Evolutionary conservation across 176 grass and related monocot genomes (phyloP).

Genomic region (Leersia perrieri): DNA sequence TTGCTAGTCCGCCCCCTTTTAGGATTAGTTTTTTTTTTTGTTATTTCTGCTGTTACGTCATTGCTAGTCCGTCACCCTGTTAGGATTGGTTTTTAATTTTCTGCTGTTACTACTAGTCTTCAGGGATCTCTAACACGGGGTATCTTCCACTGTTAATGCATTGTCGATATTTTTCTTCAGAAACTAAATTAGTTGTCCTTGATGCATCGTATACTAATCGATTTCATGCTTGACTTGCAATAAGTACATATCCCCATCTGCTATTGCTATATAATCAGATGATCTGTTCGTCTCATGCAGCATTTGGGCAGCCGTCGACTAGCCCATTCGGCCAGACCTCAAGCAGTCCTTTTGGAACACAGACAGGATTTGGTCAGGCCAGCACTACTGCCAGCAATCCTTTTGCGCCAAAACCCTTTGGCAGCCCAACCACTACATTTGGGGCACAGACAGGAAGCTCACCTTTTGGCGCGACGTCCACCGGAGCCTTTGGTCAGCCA

Average conservation of each 20-base stretch:
- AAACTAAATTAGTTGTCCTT: background rate
- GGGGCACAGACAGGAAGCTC: conserved; percentile 51
- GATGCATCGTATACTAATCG: background rate
- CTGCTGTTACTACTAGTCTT: background rate
- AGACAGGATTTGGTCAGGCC: conserved; percentile 56
- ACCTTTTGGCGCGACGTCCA: conserved; percentile 48
- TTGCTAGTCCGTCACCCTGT: background rate
- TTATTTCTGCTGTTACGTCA: background rate
- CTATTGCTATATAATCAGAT: background rate
- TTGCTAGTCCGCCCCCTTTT: background rate
- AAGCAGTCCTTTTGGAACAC: conserved; percentile 52
- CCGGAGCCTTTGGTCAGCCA: conserved; percentile 48
- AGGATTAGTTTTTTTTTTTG: background rate
- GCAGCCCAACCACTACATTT: conserved; percentile 52
- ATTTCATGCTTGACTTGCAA: background rate
- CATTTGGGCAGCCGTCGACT: conserved; percentile 43
- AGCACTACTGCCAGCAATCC: conserved; percentile 49
- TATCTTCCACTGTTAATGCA: background rate
- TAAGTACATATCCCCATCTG: background rate
- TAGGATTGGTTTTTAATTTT: too few relatives aligned
- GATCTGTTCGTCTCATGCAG: conserved; percentile 24
- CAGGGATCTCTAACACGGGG: background rate
- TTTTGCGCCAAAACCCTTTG: conserved; percentile 76
- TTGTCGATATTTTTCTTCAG: background rate
- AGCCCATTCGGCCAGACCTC: conserved; percentile 61